Conservation (phyloP, 2,329 filamentous ascomycete genomes). For the Colletotrichum tropicicola region DNA sequence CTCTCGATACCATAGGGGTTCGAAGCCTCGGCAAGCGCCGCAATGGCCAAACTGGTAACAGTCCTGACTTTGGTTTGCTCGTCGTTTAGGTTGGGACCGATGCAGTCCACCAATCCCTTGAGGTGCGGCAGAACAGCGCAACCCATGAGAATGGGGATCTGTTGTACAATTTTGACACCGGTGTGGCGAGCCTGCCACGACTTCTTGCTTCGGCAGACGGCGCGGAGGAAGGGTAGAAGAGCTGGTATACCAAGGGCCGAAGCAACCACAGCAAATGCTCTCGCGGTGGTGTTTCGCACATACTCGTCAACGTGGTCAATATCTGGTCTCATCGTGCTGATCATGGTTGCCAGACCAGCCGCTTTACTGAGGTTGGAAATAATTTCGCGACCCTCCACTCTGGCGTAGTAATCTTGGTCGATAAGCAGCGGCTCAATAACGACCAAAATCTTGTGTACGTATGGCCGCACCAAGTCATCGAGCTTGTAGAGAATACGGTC, state of each 20-base stretch:
- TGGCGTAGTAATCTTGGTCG: conserved; percentile 98
- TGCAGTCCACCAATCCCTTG: conserved; percentile 95
- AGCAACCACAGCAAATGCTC: conserved; percentile 96
- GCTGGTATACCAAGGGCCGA: conserved; percentile 96
- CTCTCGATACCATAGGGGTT: conserved; percentile 99
- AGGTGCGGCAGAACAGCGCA: conserved; percentile 95
- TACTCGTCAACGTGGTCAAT: conserved; percentile 99
- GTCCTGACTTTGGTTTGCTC: conserved; percentile 98
- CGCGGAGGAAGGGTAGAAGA: conserved; percentile 91
- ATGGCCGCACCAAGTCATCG: conserved; percentile 94
- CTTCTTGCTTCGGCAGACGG: conserved; percentile 97
- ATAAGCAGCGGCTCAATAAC: conserved; percentile 99
- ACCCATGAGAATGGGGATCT: conserved; percentile 98
- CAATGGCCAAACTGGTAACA: conserved; percentile 93
- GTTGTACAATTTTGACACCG: conserved; percentile 98
- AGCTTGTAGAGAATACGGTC: conserved; percentile 98
- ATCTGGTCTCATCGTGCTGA: conserved; percentile 98
- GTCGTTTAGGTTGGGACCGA: conserved; percentile 94
- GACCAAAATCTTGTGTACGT: conserved; percentile 97
- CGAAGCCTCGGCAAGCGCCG: conserved; percentile 92
- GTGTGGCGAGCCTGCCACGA: conserved; percentile 99
- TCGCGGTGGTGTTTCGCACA: conserved; percentile 95
- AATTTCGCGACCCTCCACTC: conserved; percentile 97
- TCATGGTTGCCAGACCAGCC: conserved; percentile 97
- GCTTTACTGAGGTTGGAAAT: conserved; percentile 98